Evolutionary conservation across 1,284 basidiomycete genomes (phyloP).

Genomic region (Thecaphora thlaspeos): DNA sequence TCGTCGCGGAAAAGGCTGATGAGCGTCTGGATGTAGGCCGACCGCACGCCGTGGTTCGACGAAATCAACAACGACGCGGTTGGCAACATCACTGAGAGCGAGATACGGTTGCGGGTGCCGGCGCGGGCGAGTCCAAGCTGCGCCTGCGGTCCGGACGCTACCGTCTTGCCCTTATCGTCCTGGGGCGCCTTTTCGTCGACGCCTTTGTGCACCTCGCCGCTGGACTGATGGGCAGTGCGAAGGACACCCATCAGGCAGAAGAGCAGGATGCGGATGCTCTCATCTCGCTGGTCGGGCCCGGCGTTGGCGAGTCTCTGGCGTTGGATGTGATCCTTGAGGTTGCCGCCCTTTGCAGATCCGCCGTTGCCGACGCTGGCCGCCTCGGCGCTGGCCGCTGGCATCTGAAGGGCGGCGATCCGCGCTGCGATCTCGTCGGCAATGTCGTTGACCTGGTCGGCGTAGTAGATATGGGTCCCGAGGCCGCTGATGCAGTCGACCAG

Average conservation of each 20-base stretch:
- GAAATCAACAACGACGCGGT: slow-evolving; percentile 41
- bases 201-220: slow-evolving; percentile 51
- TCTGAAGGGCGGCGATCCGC: slow-evolving; percentile 72
- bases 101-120: slow-evolving; percentile 40
- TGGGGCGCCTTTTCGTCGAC: slow-evolving; percentile 15
- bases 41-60: slow-evolving; percentile 38
- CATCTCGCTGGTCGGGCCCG: slow-evolving; percentile 61
- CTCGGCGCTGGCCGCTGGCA: slow-evolving; percentile 63
- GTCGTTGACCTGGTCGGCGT: slow-evolving; percentile 93
- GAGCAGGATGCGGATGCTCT: slow-evolving; percentile 73
- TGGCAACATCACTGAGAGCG: slow-evolving; percentile 24
- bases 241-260: slow-evolving; percentile 74
- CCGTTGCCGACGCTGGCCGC: slow-evolving; percentile 44
- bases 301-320: slow-evolving; percentile 43
- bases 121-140: slow-evolving; percentile 28
- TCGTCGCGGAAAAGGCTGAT: slow-evolving; percentile 40
- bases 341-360: slow-evolving; percentile 41
- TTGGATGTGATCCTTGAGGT: slow-evolving; percentile 29
- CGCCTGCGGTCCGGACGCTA: slow-evolving; percentile 6
- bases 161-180: slow-evolving; percentile 32
- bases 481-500: slow-evolving; percentile 79
- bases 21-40: slow-evolving; percentile 47
- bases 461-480: slow-evolving; percentile 85
- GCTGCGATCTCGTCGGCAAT: slow-evolving; percentile 80
- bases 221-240: slow-evolving; percentile 66